Evolutionary conservation across 345 rosid genomes (phyloP).

Genomic region (Eucalyptus viminalis): DNA sequence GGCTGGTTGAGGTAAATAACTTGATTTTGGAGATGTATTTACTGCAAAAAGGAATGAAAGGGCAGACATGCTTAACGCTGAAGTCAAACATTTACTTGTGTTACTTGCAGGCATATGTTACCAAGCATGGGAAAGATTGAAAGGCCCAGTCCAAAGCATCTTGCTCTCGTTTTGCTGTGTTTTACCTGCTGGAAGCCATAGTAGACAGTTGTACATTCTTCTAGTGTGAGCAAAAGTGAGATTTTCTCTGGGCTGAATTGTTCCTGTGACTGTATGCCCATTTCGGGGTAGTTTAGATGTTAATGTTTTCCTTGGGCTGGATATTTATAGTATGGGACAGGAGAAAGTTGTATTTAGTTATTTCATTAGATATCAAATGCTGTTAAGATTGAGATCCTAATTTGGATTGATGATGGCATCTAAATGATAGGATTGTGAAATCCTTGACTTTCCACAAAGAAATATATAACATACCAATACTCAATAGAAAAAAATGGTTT

Average conservation of each 20-base stretch:
- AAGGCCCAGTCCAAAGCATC: constrained; percentile 5
- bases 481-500: neutral
- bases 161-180: neutral
- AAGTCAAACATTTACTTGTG: constrained; percentile 2
- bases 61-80: neutral
- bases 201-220: neutral
- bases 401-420: neutral
- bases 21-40: neutral
- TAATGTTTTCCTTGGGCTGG: neutral
- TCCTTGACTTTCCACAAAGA: neutral
- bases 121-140: constrained; percentile 56
- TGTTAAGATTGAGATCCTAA: neutral
- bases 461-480: neutral
- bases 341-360: neutral
- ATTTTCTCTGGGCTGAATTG: neutral
- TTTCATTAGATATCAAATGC: neutral
- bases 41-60: neutral
- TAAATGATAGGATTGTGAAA: neutral
- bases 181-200: neutral
- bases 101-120: constrained; percentile 65
- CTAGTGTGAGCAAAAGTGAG: neutral
- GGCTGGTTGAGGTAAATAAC: constrained; percentile 73
- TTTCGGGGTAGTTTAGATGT: neutral
- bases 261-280: neutral
- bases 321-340: neutral